phyloP scores from a whole-genome alignment of 495 filamentous ascomycete species.

The Penicillium mononematosum region DNA sequence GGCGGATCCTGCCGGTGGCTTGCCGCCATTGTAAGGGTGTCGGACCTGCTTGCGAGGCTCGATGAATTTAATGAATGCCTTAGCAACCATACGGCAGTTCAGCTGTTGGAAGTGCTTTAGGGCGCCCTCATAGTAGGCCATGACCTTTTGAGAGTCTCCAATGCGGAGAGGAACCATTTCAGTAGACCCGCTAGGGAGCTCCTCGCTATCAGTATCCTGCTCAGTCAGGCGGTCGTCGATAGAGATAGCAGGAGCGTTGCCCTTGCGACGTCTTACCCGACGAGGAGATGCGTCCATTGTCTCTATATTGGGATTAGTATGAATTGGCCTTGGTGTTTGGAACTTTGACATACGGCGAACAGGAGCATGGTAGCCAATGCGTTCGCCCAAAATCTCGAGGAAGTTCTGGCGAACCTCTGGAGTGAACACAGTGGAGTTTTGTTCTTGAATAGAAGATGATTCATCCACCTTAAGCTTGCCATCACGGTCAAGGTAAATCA shows the following conservation, averaged over 20 bases:
- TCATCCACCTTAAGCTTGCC: slow-evolving; percentile 39
- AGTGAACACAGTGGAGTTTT: slow-evolving; percentile 38
- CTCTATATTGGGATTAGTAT: slow-evolving; percentile 12
- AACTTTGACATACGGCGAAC: slow-evolving; percentile 29
- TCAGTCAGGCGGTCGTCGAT: slow-evolving; percentile 26
- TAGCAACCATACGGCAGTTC: slow-evolving; percentile 65
- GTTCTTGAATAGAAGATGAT: slow-evolving; percentile 39
- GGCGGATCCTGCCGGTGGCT: slow-evolving; percentile 34
- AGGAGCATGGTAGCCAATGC: slow-evolving; percentile 32
- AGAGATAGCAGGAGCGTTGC: slow-evolving; percentile 21
- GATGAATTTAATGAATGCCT: slow-evolving; percentile 77
- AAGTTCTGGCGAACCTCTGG: slow-evolving; percentile 41
- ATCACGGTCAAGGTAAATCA: slow-evolving; percentile 45
- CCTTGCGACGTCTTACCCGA: slow-evolving; percentile 36
- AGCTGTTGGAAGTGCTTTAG: slow-evolving; percentile 72
- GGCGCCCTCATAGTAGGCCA: slow-evolving; percentile 41
- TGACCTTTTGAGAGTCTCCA: slow-evolving; percentile 39
- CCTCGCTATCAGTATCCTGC: slow-evolving; percentile 29
- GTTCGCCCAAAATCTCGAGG: slow-evolving; percentile 36
- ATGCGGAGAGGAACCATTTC: slow-evolving; percentile 41
- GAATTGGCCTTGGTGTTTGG: background rate
- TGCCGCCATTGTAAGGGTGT: slow-evolving; percentile 63
- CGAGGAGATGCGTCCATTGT: slow-evolving; percentile 28
- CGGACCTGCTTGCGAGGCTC: slow-evolving; percentile 78
- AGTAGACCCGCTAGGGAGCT: slow-evolving; percentile 25